A percentile compares a stretch with the other conserved stretches of the same genome.
Evolutionary conservation across 2,329 filamentous ascomycete species (phyloP).

Genomic region (Scytalidium sp.): DNA sequence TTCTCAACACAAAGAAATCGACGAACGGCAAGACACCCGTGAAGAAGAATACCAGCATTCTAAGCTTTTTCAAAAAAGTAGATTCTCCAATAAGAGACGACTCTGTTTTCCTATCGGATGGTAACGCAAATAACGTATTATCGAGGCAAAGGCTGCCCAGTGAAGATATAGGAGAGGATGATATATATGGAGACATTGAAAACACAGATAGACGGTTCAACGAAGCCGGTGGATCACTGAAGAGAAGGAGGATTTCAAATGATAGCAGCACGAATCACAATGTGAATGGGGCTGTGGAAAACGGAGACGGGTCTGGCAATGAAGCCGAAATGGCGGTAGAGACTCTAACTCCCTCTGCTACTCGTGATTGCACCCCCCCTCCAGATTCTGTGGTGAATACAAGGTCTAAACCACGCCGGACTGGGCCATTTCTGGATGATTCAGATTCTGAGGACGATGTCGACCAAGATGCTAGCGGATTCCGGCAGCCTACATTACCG

Average conservation of each 20-base stretch:
- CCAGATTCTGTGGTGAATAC: slow-evolving; percentile 26
- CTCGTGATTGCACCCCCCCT: slow-evolving; percentile 12
- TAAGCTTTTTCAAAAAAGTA: slow-evolving; percentile 73
- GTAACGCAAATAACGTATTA: slow-evolving; percentile 14
- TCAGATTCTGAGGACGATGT: slow-evolving; percentile 55
- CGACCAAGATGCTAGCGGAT: slow-evolving; percentile 9
- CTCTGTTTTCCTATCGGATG: slow-evolving; percentile 50
- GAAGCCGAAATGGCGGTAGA: slow-evolving; percentile 1
- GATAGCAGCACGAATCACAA: background rate
- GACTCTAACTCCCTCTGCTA: background rate
- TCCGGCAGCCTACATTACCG: slow-evolving; percentile 1
- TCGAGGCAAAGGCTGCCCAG: slow-evolving; percentile 7
- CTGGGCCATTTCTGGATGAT: slow-evolving; percentile 68
- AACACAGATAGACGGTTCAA: slow-evolving; percentile 32
- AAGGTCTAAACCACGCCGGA: slow-evolving; percentile 26
- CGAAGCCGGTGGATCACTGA: slow-evolving; percentile 33
- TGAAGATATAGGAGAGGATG: slow-evolving; percentile 13
- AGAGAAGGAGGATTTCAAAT: slow-evolving; percentile 38
- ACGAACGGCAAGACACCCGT: slow-evolving; percentile 14
- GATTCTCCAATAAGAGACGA: slow-evolving; percentile 48
- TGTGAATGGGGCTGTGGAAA: slow-evolving; percentile 4
- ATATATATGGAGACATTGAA: slow-evolving; percentile 19
- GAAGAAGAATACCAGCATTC: slow-evolving; percentile 60
- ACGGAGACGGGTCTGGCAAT: background rate
- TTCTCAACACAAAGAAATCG: slow-evolving; percentile 18